A percentile compares a stretch with the other conserved stretches of the same genome.
These are phyloP conservation scores for Malassezia dermatis DNA, from an alignment of 1,284 basidiomycete genomes.

Conservation along the genomic window DNA sequence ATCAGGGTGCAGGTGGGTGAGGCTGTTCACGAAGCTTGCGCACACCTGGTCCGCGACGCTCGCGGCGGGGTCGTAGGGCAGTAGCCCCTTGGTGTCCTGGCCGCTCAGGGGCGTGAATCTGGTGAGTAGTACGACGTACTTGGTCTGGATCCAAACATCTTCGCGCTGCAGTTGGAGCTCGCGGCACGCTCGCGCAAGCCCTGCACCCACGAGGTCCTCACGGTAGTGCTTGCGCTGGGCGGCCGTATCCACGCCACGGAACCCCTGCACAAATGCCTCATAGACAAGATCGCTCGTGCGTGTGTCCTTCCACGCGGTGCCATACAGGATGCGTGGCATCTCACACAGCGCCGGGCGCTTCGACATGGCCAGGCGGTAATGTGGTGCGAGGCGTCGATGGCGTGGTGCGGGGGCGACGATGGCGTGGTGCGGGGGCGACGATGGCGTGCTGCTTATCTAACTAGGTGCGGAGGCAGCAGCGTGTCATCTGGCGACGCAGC, in stretches of 20 bases:
- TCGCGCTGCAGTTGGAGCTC: conserved; percentile 23
- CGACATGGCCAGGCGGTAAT: not conserved
- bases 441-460: conserved; percentile 9
- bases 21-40: conserved; percentile 20
- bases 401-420: not conserved
- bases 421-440: not conserved
- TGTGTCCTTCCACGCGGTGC: conserved; percentile 42
- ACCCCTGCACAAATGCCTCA: conserved; percentile 32
- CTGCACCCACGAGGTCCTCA: conserved; percentile 39
- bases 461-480: conserved; percentile 37
- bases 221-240: conserved; percentile 44
- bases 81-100: conserved; percentile 25
- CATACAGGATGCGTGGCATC: conserved; percentile 38
- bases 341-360: not conserved
- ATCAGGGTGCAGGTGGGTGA: conserved; percentile 26
- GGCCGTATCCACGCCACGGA: conserved; percentile 41
- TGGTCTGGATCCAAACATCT: conserved; percentile 41
- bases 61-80: conserved; percentile 28
- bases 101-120: conserved; percentile 34
- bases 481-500: conserved; percentile 32
- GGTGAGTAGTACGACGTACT: conserved; percentile 16
- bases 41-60: conserved; percentile 28
- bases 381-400: no score
- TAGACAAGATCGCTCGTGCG: conserved; percentile 30
- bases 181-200: conserved; percentile 19